These are phyloP conservation scores for Mytilinidion resinicola DNA, from an alignment of 495 filamentous ascomycete genomes.

Conservation along the genomic window DNA sequence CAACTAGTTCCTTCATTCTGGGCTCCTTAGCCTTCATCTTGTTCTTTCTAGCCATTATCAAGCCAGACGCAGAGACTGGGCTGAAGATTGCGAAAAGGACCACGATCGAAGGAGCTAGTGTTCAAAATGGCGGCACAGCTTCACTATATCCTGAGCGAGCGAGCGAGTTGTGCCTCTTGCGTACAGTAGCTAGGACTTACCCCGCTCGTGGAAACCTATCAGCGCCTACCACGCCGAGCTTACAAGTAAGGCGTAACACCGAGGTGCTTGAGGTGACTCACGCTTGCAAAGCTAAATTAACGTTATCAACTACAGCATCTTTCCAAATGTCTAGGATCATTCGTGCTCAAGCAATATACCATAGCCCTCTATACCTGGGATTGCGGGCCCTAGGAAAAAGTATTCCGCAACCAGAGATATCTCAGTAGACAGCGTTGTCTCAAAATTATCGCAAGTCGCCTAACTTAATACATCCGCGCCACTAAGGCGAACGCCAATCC, in stretches of 20 bases:
- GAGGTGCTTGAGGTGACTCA: too few relatives aligned
- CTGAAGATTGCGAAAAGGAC: not conserved
- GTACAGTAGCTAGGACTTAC: not conserved
- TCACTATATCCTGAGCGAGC: not conserved
- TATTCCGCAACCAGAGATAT: too few relatives aligned
- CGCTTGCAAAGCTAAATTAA: too few relatives aligned
- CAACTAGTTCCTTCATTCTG: not conserved
- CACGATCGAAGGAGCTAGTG: not conserved
- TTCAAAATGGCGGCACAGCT: slow-evolving; percentile 2
- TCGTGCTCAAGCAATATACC: too few relatives aligned
- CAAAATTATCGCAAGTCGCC: too few relatives aligned
- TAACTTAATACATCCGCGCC: too few relatives aligned
- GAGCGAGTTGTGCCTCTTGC: not conserved
- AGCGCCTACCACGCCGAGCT: slow-evolving; percentile 4
- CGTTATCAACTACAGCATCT: too few relatives aligned
- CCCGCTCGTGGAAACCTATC: slow-evolving; percentile 2
- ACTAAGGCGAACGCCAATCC: too few relatives aligned
- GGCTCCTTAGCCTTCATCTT: not conserved
- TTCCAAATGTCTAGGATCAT: too few relatives aligned
- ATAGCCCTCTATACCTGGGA: too few relatives aligned
- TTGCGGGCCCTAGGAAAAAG: too few relatives aligned
- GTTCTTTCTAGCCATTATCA: not conserved
- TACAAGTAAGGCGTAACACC: not conserved
- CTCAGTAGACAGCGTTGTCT: too few relatives aligned
- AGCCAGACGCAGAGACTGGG: not conserved